phyloP scores from a whole-genome alignment of 2,329 filamentous ascomycete genomes.

The Penicillium sp. region DNA sequence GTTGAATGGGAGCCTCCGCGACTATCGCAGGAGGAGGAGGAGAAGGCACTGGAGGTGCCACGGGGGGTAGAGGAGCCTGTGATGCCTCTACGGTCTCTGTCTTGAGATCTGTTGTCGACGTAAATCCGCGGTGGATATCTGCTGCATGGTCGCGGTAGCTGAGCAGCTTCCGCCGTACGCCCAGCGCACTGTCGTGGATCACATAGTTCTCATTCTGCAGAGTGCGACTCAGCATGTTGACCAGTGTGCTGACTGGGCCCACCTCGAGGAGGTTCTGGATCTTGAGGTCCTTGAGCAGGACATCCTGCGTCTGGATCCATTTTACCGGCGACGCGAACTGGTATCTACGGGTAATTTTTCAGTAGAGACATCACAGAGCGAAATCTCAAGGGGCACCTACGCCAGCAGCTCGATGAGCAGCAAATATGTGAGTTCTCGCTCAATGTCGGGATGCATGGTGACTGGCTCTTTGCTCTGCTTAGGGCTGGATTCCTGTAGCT shows the following conservation, averaged over 20 bases:
- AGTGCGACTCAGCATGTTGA: constrained; percentile 41
- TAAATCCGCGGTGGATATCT: background rate
- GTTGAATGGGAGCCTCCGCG: background rate
- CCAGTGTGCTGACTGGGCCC: constrained; percentile 40
- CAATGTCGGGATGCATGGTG: constrained; percentile 6
- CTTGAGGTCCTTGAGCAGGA: constrained; percentile 31
- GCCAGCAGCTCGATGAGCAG: constrained; percentile 30
- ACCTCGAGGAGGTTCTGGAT: constrained; percentile 42
- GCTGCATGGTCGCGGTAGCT: constrained; percentile 2
- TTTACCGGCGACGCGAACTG: constrained; percentile 21
- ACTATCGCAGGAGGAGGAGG: background rate
- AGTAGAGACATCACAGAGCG: background rate
- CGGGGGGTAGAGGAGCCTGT: background rate
- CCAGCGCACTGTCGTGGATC: constrained; percentile 2
- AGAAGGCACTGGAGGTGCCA: constrained; percentile 3
- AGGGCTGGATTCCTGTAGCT: background rate
- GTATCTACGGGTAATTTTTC: constrained; percentile 7
- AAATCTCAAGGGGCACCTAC: constrained; percentile 10
- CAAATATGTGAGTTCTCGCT: constrained; percentile 13
- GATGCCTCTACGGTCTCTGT: background rate
- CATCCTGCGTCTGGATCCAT: constrained; percentile 44
- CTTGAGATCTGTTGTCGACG: constrained; percentile 1
- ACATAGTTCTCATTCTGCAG: constrained; percentile 5
- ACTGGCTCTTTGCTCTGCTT: constrained; percentile 2
- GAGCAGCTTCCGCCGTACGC: background rate